phyloP scores from a whole-genome alignment of 2,329 filamentous ascomycete genomes.

The Trichoderma guizhouense region DNA sequence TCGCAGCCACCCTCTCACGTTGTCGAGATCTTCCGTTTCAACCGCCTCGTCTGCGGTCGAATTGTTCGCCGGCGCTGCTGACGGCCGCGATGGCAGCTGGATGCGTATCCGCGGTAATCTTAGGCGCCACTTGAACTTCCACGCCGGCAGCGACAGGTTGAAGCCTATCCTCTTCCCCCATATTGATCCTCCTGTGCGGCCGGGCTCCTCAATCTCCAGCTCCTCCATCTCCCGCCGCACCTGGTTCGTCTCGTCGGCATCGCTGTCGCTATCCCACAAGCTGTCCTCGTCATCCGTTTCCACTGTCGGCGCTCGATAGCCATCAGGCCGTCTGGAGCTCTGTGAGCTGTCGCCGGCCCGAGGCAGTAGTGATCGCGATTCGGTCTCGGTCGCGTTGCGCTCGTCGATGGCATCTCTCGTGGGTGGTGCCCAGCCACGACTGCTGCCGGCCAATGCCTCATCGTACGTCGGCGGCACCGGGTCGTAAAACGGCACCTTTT shows the following conservation, averaged over 20 bases:
- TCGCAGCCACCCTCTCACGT: slow-evolving; percentile 26
- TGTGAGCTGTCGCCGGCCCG: slow-evolving; percentile 42
- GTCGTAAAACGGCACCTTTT: slow-evolving; percentile 43
- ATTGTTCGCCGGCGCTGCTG: slow-evolving; percentile 24
- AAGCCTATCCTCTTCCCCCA: slow-evolving; percentile 57
- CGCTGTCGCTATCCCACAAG: slow-evolving; percentile 46
- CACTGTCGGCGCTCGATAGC: slow-evolving; percentile 78
- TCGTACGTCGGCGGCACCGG: slow-evolving; percentile 44
- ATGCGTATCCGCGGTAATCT: slow-evolving; percentile 51
- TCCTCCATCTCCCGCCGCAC: slow-evolving; percentile 82
- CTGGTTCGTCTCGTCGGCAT: slow-evolving; percentile 56
- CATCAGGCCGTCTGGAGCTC: slow-evolving; percentile 44
- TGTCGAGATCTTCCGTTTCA: slow-evolving; percentile 24
- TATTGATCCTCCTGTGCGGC: slow-evolving; percentile 38
- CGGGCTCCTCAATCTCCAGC: slow-evolving; percentile 77
- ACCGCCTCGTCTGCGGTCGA: slow-evolving; percentile 18
- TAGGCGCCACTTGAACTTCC: slow-evolving; percentile 55
- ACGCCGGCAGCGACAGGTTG: slow-evolving; percentile 49
- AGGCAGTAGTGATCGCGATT: slow-evolving; percentile 72
- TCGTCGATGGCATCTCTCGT: slow-evolving; percentile 42
- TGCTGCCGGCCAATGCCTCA: slow-evolving; percentile 35
- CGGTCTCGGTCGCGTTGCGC: slow-evolving; percentile 66
- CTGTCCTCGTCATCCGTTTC: slow-evolving; percentile 69
- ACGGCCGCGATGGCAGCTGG: slow-evolving; percentile 41
- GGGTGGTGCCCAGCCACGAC: slow-evolving; percentile 29